Conservation (phyloP, 176 grass and related monocot genomes). For the Melocanna baccifera region DNA sequence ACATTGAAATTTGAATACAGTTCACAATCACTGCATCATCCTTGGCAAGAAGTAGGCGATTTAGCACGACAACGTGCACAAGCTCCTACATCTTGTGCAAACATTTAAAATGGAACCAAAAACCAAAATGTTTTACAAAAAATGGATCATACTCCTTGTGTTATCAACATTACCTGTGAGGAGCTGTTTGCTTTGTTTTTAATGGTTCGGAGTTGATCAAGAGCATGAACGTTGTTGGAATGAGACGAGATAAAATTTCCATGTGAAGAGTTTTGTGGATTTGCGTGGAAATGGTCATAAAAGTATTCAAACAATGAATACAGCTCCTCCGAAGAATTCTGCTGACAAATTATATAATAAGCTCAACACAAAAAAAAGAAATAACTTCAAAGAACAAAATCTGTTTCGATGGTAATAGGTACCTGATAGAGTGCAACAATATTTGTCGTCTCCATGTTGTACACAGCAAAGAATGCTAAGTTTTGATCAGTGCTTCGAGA, state of each 20-base stretch:
- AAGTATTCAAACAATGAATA: conserved; percentile 83
- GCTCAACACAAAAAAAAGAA: not conserved
- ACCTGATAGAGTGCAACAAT: conserved; percentile 95
- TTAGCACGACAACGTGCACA: not conserved
- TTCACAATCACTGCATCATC: not conserved
- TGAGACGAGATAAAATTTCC: conserved; percentile 82
- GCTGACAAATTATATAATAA: conserved; percentile 41
- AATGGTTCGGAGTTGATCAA: conserved; percentile 66
- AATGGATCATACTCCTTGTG: not conserved
- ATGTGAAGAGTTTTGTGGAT: conserved; percentile 67
- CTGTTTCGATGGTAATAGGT: not conserved
- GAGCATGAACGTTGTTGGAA: conserved; percentile 85
- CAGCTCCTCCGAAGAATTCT: conserved; percentile 95
- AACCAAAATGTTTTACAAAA: not conserved
- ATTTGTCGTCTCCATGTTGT: conserved; percentile 98
- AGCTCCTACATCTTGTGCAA: not conserved
- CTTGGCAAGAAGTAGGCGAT: not conserved
- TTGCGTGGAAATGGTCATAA: conserved; percentile 88
- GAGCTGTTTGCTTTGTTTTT: conserved; percentile 72
- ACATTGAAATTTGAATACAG: not conserved
- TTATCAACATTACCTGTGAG: conserved; percentile 62
- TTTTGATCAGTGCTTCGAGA: conserved; percentile 72
- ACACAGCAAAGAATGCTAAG: conserved; percentile 89
- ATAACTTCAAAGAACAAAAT: not conserved
- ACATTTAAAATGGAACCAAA: not conserved